Conservation (phyloP, 2,329 filamentous ascomycete species). For the Monilinia vaccinii-corymbosi region DNA sequence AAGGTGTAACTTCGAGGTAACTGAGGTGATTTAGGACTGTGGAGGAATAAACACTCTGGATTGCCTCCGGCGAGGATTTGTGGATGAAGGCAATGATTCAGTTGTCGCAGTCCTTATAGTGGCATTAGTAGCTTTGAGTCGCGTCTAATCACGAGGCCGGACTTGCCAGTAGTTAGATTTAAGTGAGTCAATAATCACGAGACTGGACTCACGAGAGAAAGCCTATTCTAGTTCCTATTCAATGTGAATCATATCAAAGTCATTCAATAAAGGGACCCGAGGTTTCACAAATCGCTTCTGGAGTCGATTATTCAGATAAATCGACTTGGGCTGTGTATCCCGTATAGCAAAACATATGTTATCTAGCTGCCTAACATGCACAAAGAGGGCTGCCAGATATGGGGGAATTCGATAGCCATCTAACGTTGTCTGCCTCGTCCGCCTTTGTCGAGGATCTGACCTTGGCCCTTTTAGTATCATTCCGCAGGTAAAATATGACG, state of each 20-base stretch:
- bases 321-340: background rate
- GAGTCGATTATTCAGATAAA: background rate
- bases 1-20: background rate
- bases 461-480: background rate
- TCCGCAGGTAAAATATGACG: background rate
- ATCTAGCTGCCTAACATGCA: background rate
- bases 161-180: background rate
- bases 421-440: background rate
- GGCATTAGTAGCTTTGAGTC: background rate
- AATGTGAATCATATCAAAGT: background rate
- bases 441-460: background rate
- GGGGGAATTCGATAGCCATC: background rate
- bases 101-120: background rate
- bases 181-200: background rate
- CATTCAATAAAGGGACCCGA: background rate
- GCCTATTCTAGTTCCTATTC: background rate
- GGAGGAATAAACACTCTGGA: background rate
- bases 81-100: background rate
- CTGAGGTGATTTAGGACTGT: background rate
- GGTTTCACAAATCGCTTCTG: background rate
- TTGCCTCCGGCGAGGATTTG: background rate
- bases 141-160: no score
- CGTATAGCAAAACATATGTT: background rate
- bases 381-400: background rate
- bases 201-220: background rate